Base-by-base conservation (phyloP, 2,329 filamentous ascomycete species). In the Colletotrichum liriopes region DNA sequence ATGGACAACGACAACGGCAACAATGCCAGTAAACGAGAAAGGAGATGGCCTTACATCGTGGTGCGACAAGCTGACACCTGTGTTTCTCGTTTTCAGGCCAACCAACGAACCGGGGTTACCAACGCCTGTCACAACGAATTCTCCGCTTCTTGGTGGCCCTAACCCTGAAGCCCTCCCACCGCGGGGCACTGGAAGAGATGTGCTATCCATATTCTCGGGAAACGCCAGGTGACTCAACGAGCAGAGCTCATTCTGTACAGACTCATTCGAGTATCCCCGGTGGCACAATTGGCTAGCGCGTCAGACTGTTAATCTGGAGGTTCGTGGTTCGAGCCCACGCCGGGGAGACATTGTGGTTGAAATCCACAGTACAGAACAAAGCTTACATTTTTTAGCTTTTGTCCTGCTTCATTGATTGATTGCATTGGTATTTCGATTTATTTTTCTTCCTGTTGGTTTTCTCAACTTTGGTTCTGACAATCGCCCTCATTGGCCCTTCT, bases 231-330 rank as follows among this genome's bases (percentile, higher is more conserved):
- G 4, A 11, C 12, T 35, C 55, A 60, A 41, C 41, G 41, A 51
- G 6, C 23, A 54, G 18, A 39, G 26, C 16, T 8, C 26, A 11
- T 14, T 37, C 9, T 26, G 32, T 20, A 37, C 9, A 35, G 5
- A 37, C 59, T 60, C 39, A 18, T 20, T 2, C 3, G 70, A 65
- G 65, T 32, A 61, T 72, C 70, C 70, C 70, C 70, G 65, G 60
- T 72, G 70, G 70, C 70, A 72, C 70, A 72, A 72, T 72, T 72
- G 70, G 70, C 70, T 72, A 72, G 70, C 70, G 70, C 70, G 70
- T 72, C 70, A 72, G 70, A 70, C 70, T 72, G 70, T 72, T 72
- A 72, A 72, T 72, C 70, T 72, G 70, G 70, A 72, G 70, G 70
- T 72, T 72, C 54, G 70, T 72, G 70, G 70, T 72, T 72, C 70